Conservation (phyloP, 225 moss, liverwort and hornwort genomes). For the Pseudisothecium myosuroides region DNA sequence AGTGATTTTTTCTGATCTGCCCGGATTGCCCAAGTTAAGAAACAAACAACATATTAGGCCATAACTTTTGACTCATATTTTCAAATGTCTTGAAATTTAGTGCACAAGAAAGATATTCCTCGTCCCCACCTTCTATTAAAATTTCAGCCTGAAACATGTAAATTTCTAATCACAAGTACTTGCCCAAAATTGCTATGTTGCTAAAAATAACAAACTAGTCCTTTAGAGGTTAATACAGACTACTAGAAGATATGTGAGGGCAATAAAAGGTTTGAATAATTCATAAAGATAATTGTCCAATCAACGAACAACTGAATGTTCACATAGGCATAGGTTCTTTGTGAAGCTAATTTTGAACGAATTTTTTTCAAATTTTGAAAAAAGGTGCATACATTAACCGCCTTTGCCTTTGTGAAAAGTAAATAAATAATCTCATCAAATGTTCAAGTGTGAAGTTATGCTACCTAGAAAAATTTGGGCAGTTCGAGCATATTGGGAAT, state of each 20-base stretch:
- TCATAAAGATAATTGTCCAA: fast-evolving
- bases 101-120: too few relatives aligned
- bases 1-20: too few relatives aligned
- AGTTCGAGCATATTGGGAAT: fast-evolving
- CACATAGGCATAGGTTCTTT: too few relatives aligned
- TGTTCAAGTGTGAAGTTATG: background rate
- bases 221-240: background rate
- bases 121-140: too few relatives aligned
- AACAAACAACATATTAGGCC: too few relatives aligned
- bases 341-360: fast-evolving
- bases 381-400: background rate
- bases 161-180: too few relatives aligned
- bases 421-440: background rate
- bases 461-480: fast-evolving
- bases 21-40: too few relatives aligned
- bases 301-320: background rate
- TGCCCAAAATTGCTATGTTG: too few relatives aligned
- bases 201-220: too few relatives aligned
- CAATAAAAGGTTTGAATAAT: background rate
- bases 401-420: fast-evolving
- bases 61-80: too few relatives aligned
- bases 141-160: too few relatives aligned
- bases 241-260: background rate
- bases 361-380: background rate
- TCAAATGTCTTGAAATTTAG: too few relatives aligned